Evolutionary conservation across 768 basidiomycete species (phyloP).

Genomic region (Collybiopsis luxurians): DNA sequence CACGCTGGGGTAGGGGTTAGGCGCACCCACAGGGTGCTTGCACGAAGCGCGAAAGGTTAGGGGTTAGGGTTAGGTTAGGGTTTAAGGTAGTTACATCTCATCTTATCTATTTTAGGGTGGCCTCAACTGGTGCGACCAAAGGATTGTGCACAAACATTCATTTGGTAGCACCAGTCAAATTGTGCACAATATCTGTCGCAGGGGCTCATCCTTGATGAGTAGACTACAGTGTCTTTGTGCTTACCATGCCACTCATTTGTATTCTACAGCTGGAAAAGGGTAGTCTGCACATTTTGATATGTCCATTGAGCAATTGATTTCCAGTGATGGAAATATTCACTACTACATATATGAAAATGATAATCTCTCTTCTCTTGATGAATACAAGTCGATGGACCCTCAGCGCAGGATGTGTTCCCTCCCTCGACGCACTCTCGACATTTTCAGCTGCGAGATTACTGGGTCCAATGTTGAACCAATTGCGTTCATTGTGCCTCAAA

Average conservation of each 20-base stretch:
- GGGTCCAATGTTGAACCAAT: slow-evolving; percentile 81
- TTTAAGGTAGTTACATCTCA: too few relatives aligned
- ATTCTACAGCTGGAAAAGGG: slow-evolving; percentile 78
- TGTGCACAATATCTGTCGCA: too few relatives aligned
- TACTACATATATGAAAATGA: slow-evolving; percentile 95
- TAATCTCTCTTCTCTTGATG: slow-evolving; percentile 70
- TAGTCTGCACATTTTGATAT: too few relatives aligned
- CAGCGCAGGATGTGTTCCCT: slow-evolving; percentile 98
- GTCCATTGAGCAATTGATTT: neutral
- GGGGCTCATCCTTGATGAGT: too few relatives aligned
- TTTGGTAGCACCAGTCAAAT: too few relatives aligned
- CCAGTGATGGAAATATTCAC: slow-evolving; percentile 94
- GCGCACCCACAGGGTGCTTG: too few relatives aligned
- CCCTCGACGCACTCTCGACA: slow-evolving; percentile 85
- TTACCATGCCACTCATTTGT: slow-evolving; percentile 4
- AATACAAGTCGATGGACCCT: slow-evolving; percentile 87
- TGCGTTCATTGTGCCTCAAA: slow-evolving; percentile 91
- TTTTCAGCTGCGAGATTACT: slow-evolving; percentile 84
- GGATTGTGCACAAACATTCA: too few relatives aligned
- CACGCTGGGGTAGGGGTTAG: too few relatives aligned
- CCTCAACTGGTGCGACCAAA: too few relatives aligned
- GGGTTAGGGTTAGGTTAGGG: too few relatives aligned
- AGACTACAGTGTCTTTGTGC: neutral
- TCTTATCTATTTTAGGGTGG: too few relatives aligned
- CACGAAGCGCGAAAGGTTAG: too few relatives aligned